phyloP scores from a whole-genome alignment of 139 green algal genomes.

The Haematococcus lacustris region DNA sequence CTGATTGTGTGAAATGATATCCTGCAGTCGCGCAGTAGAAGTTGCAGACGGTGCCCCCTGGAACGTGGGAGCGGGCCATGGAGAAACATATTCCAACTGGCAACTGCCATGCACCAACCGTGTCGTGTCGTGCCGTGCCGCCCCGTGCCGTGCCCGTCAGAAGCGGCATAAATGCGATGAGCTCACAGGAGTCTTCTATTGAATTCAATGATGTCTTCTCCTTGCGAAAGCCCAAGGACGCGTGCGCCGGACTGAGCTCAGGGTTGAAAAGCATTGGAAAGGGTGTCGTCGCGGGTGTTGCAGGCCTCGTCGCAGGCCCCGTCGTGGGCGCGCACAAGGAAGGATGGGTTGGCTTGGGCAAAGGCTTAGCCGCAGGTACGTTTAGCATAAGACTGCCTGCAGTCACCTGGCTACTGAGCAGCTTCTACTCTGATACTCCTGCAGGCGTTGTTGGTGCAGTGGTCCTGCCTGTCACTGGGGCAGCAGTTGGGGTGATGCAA shows the following conservation, averaged over 20 bases:
- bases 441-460: constrained; percentile 67
- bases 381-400: background rate
- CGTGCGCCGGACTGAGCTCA: constrained; percentile 34
- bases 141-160: too few species aligned
- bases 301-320: constrained; percentile 65
- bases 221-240: constrained; percentile 43
- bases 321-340: constrained; percentile 58
- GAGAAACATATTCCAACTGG: too few species aligned
- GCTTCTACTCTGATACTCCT: background rate
- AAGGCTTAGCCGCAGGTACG: constrained; percentile 62
- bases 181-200: too few species aligned
- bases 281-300: constrained; percentile 42
- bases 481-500: constrained; percentile 52
- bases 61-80: too few species aligned
- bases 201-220: constrained; percentile 65
- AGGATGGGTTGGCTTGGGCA: constrained; percentile 64
- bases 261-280: constrained; percentile 35
- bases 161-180: too few species aligned
- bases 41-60: too few species aligned
- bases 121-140: too few species aligned
- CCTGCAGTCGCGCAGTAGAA: too few species aligned
- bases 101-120: too few species aligned
- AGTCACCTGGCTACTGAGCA: background rate
- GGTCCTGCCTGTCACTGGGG: constrained; percentile 70
- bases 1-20: too few species aligned